phyloP scores from a whole-genome alignment of 2,329 filamentous ascomycete species.

The Colletotrichum tamarilloi region DNA sequence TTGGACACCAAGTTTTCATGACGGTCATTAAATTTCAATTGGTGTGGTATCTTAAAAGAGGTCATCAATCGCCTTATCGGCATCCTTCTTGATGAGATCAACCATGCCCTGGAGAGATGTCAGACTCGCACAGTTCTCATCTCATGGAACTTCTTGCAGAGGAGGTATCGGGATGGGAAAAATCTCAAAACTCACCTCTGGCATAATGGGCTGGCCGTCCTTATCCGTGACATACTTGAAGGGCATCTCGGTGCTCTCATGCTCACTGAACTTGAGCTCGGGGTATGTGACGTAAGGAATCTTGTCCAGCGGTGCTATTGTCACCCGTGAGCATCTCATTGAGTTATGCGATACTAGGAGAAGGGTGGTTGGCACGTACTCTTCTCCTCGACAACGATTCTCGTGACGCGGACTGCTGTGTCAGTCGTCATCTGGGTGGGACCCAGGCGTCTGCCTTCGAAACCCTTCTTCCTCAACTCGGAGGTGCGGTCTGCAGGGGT shows the following conservation, averaged over 20 bases:
- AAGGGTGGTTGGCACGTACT: conserved; percentile 60
- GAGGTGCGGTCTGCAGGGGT: conserved; percentile 81
- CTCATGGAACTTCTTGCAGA: not conserved
- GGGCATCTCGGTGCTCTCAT: conserved; percentile 97
- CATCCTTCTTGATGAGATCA: conserved; percentile 91
- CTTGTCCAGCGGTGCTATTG: conserved; percentile 77
- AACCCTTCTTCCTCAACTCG: conserved; percentile 95
- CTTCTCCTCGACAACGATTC: conserved; percentile 87
- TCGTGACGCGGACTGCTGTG: conserved; percentile 92
- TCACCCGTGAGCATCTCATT: conserved; percentile 5
- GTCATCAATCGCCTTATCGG: conserved; percentile 91
- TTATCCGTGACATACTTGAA: conserved; percentile 90
- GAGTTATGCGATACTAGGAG: not conserved
- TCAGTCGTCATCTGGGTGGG: conserved; percentile 99
- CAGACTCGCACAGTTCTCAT: conserved; percentile 26
- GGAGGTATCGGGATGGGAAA: not conserved
- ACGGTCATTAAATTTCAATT: conserved; percentile 18
- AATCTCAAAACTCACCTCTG: conserved; percentile 69
- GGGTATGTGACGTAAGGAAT: conserved; percentile 89
- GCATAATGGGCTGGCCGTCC: conserved; percentile 88
- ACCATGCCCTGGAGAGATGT: conserved; percentile 80
- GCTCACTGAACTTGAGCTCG: conserved; percentile 88
- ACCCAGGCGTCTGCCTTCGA: conserved; percentile 85
- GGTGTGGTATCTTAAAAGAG: conserved; percentile 67
- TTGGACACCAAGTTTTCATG: not conserved